Base-by-base conservation (phyloP, 192 early-diverging fungal species). In the Fimicolochytrium jonesii region DNA sequence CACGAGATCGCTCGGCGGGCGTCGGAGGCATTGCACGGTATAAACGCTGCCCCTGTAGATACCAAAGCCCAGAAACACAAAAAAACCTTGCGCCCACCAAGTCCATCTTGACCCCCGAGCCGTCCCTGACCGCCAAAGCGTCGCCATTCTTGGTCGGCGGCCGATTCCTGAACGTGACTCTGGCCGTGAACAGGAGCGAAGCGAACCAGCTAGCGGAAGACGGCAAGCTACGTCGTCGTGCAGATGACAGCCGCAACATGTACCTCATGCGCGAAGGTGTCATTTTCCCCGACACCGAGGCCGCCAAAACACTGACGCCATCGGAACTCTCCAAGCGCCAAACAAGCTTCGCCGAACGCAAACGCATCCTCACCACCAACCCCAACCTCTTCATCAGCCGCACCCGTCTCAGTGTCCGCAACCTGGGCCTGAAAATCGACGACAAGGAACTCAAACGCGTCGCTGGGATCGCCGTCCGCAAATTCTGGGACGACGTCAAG, bases 261-360 rank as follows among this genome's bases (percentile, higher is more conserved):
- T 98, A 96, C 64, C 70, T 98, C 66, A 86, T 95, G 74, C 84
- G 88, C 45, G 94, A 98, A 77, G 93, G 92, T 59, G 85, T 92
- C 28, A 80, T 97, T 50, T 93, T 92, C 66, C 87, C 89, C 0
- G 85, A 92, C 44, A 85, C 92, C 20, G 86, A 87, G 4, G 87
- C 86, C 0, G 92, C 92, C 2, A 71, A 77, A 35, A 74, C 75
- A 6, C 73, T 97, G 67, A 69, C 79, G 2, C 76, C 88, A 9
- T 72, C 84, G 1, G 89, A 92, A 51, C 71, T 95, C n/a, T 68
- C 76, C n/a, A 92, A 95, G 71, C 86, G 92, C 41, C 87, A 89
- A 58, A 83, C 81, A 52, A 90, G 89, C 28, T 95, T 88, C 71
- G 77, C 83, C 5, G 80, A 83, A 31, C 86, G 94, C 44, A 93